Evolutionary conservation across 495 filamentous ascomycete species (phyloP).

Genomic region (Penicillium atrosanguineum): DNA sequence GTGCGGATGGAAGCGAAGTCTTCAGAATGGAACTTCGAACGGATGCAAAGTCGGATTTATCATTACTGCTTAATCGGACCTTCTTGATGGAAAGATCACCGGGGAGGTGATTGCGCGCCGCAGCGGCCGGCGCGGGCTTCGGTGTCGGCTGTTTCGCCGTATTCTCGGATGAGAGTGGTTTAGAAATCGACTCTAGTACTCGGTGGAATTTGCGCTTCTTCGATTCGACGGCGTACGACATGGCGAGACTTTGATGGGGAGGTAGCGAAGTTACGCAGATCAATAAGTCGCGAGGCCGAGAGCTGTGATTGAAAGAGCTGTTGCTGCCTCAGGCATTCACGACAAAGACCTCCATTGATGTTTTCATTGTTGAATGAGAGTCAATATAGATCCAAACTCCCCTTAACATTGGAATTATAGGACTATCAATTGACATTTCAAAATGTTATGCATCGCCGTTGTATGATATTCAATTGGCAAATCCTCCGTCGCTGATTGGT

Average conservation of each 20-base stretch:
- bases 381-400: neutral
- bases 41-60: conserved; percentile 20
- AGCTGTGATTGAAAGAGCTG: conserved; percentile 5
- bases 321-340: conserved; percentile 23
- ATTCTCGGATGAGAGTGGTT: conserved; percentile 22
- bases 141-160: conserved; percentile 25
- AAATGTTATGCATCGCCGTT: neutral
- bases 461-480: conserved; percentile 3
- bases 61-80: conserved; percentile 31
- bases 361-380: neutral
- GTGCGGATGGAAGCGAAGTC: conserved; percentile 19
- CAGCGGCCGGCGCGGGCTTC: conserved; percentile 15
- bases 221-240: conserved; percentile 53
- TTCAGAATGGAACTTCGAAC: conserved; percentile 30
- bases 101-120: conserved; percentile 29
- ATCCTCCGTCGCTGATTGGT: conserved; percentile 28
- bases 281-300: neutral
- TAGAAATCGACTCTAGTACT: conserved; percentile 54
- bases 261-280: conserved; percentile 1
- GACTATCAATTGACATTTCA: neutral
- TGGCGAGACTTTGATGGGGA: conserved; percentile 16
- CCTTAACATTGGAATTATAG: neutral
- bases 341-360: neutral
- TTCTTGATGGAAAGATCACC: conserved; percentile 39
- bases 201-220: conserved; percentile 57